phyloP scores from a whole-genome alignment of 2,329 filamentous ascomycete species.

The Aspergillus pseudoglaucus region DNA sequence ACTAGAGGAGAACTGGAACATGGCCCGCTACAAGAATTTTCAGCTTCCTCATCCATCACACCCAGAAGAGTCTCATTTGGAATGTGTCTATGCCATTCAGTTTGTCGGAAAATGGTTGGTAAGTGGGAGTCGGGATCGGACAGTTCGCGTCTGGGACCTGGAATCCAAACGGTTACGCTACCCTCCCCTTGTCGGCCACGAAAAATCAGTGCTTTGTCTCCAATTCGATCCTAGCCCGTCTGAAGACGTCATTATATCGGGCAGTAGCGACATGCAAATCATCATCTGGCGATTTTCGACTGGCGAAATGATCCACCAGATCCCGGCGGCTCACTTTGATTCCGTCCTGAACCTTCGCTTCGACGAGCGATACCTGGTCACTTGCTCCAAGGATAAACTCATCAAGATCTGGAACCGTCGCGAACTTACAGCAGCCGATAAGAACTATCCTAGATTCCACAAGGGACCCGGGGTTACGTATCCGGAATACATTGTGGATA shows the following conservation, averaged over 20 bases:
- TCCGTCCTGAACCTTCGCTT: constrained; percentile 92
- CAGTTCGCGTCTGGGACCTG: constrained; percentile 84
- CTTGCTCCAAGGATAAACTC: constrained; percentile 93
- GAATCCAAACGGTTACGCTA: constrained; percentile 70
- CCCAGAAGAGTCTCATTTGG: constrained; percentile 74
- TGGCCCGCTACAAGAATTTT: constrained; percentile 75
- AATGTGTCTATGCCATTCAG: constrained; percentile 94
- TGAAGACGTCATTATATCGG: constrained; percentile 90
- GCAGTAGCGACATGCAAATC: constrained; percentile 84
- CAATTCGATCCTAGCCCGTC: constrained; percentile 86
- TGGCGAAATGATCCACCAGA: constrained; percentile 69
- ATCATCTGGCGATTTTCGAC: constrained; percentile 94
- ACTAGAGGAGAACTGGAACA: constrained; percentile 86
- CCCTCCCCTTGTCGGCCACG: constrained; percentile 68
- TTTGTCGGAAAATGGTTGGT: constrained; percentile 80
- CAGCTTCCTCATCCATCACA: constrained; percentile 80
- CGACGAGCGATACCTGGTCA: constrained; percentile 84
- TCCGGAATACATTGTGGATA: constrained; percentile 51
- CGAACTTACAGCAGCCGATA: constrained; percentile 48
- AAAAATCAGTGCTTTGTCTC: constrained; percentile 82
- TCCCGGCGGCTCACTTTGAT: constrained; percentile 73
- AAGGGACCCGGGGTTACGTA: constrained; percentile 40
- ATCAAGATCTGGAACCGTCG: constrained; percentile 93
- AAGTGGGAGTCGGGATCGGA: constrained; percentile 84
- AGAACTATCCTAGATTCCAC: constrained; percentile 40